Evolutionary conservation across 352 stramenopile genomes (phyloP).

Genomic region (Blastocystis sp.): DNA sequence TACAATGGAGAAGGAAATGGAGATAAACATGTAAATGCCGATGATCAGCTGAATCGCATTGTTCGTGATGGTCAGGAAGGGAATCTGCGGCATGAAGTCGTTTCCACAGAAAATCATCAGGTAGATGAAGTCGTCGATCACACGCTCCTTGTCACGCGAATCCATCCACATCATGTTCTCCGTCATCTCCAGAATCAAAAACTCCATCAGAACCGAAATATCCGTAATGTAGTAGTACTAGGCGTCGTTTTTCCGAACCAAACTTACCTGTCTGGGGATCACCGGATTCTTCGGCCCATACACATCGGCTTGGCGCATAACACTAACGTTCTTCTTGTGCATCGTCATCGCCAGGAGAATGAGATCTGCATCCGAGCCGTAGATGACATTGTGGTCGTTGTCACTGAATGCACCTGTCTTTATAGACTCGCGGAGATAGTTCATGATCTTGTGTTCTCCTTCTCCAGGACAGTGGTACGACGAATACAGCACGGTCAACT

Average conservation of each 20-base stretch:
- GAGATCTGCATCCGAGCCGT: constrained; percentile 92
- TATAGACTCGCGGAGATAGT: constrained; percentile 82
- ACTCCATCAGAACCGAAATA: constrained; percentile 80
- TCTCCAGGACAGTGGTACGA: constrained; percentile 91
- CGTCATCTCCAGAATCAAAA: constrained; percentile 87
- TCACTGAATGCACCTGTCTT: constrained; percentile 78
- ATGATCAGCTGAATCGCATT: constrained; percentile 88
- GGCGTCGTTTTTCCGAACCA: neutral
- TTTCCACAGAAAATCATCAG: constrained; percentile 97
- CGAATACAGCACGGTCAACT: constrained; percentile 88
- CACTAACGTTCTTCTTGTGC: constrained; percentile 91
- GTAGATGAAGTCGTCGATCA: constrained; percentile 98
- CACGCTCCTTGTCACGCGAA: constrained; percentile 74
- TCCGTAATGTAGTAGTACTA: constrained; percentile 57
- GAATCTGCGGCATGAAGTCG: constrained; percentile 97
- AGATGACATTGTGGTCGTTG: constrained; percentile 91
- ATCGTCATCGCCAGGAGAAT: constrained; percentile 93
- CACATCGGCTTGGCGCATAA: constrained; percentile 89
- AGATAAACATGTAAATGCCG: constrained; percentile 39
- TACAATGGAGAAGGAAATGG: neutral
- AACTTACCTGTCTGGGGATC: neutral
- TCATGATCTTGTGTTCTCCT: constrained; percentile 96
- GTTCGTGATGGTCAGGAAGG: constrained; percentile 90
- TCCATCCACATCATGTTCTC: constrained; percentile 55
- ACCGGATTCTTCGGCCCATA: constrained; percentile 64